phyloP scores from a whole-genome alignment of 352 stramenopile species.

The Phytopythium helicoides region DNA sequence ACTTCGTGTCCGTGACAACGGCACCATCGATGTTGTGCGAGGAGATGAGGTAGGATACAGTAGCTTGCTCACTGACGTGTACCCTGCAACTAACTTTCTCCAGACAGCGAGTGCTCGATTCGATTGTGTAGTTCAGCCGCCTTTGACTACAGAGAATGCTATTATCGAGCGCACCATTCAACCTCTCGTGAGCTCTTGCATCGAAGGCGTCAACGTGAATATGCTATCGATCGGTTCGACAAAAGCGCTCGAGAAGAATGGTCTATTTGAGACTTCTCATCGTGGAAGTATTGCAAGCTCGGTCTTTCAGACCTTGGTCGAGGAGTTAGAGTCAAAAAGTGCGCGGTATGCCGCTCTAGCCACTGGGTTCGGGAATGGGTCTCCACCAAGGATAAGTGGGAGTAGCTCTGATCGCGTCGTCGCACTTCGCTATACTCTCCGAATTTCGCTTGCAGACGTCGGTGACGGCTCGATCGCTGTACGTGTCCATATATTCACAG shows the following conservation, averaged over 20 bases:
- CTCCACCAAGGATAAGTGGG: not conserved
- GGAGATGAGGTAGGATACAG: no score
- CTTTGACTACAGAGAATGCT: constrained; percentile 24
- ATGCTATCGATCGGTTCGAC: constrained; percentile 42
- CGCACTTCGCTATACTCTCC: constrained; percentile 29
- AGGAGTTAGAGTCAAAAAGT: not conserved
- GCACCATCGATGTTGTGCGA: not conserved
- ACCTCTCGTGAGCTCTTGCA: constrained; percentile 33
- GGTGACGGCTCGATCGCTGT: constrained; percentile 54
- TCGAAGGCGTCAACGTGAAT: constrained; percentile 53
- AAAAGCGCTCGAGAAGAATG: constrained; percentile 26
- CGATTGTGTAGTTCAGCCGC: constrained; percentile 34
- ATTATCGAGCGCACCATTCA: constrained; percentile 45
- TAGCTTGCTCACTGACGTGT: no score
- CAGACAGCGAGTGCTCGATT: not conserved
- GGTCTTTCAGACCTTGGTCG: constrained; percentile 33
- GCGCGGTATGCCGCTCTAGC: not conserved
- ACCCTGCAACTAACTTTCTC: no score
- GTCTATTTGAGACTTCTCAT: constrained; percentile 34
- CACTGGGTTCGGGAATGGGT: not conserved
- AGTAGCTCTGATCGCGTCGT: not conserved
- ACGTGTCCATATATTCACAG: no score
- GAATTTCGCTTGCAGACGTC: constrained; percentile 47
- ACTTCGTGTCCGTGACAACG: constrained; percentile 23
- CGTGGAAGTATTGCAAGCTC: constrained; percentile 25